phyloP scores from a whole-genome alignment of 139 green algal genomes.

The Nannochloris sp. region DNA sequence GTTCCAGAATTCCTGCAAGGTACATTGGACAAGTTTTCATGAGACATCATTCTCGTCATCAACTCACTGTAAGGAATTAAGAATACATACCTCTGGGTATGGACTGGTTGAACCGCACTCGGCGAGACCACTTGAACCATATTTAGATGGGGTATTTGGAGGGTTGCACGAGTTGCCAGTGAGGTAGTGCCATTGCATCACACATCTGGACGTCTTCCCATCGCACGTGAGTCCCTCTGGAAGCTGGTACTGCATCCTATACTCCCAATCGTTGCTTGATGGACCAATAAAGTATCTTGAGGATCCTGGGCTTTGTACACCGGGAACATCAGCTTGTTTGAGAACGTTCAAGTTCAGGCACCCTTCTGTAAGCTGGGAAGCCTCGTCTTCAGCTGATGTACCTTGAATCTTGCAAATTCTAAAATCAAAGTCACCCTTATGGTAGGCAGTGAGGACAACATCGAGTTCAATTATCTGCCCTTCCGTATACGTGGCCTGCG shows the following conservation, averaged over 20 bases:
- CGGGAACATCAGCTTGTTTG: conserved; percentile 16
- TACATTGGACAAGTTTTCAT: too few species aligned
- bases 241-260: conserved; percentile 33
- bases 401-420: conserved; percentile 17
- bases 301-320: conserved; percentile 7
- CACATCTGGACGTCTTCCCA: conserved; percentile 16
- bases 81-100: conserved; percentile 6
- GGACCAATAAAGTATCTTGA: conserved; percentile 14
- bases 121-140: conserved; percentile 9
- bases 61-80: too few species aligned
- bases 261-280: conserved; percentile 1
- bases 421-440: conserved; percentile 34
- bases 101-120: conserved; percentile 18
- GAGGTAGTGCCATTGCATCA: conserved; percentile 42
- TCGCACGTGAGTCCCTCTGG: conserved; percentile 21
- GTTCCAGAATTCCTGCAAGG: conserved; percentile 30
- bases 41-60: background rate
- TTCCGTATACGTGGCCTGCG: conserved; percentile 5
- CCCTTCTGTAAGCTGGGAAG: conserved; percentile 18
- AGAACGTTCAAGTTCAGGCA: conserved; percentile 21
- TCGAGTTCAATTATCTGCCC: conserved; percentile 22
- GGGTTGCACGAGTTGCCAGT: conserved; percentile 45
- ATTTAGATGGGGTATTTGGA: conserved; percentile 12
- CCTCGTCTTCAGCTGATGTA: background rate
- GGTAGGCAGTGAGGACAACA: conserved; percentile 27